Evolutionary conservation across 345 rosid species (phyloP).

Genomic region (Toxicodendron radicans): DNA sequence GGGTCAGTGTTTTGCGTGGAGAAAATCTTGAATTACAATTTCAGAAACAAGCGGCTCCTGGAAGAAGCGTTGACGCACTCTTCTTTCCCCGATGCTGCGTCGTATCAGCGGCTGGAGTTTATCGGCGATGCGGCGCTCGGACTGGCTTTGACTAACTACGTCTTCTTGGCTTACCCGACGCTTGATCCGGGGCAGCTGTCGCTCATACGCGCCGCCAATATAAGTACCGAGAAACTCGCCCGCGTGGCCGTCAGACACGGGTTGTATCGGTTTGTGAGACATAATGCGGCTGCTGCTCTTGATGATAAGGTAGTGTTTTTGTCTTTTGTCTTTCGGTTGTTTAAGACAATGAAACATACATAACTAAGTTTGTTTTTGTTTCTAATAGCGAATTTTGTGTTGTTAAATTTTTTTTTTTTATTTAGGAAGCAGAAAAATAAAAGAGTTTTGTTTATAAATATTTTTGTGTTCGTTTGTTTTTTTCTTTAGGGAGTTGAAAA

Average conservation of each 20-base stretch:
- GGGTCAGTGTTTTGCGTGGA: constrained; percentile 45
- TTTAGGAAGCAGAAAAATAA: not conserved
- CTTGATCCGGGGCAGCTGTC: constrained; percentile 60
- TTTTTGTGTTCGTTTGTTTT: too few species aligned
- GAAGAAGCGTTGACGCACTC: constrained; percentile 76
- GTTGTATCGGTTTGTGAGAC: constrained; percentile 46
- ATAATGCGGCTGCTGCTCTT: constrained; percentile 37
- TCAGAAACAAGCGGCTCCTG: constrained; percentile 44
- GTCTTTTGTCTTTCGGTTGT: not conserved
- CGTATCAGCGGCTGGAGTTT: constrained; percentile 81
- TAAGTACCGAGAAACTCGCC: constrained; percentile 82
- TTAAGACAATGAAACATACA: not conserved
- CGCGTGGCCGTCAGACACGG: constrained; percentile 62
- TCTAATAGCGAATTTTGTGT: not conserved
- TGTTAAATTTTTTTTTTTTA: not conserved
- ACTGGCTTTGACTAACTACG: constrained; percentile 46
- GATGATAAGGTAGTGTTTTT: constrained; percentile 47
- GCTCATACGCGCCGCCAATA: constrained; percentile 57
- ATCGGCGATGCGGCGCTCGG: constrained; percentile 69
- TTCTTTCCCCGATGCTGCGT: constrained; percentile 36
- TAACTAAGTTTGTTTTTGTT: not conserved
- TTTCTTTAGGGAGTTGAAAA: too few species aligned
- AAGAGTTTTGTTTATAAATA: too few species aligned
- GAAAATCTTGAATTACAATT: constrained; percentile 48
- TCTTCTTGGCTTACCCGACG: constrained; percentile 50